These are phyloP conservation scores for Castanea sativa DNA, from an alignment of 306 rosid species.

Conservation along the genomic window DNA sequence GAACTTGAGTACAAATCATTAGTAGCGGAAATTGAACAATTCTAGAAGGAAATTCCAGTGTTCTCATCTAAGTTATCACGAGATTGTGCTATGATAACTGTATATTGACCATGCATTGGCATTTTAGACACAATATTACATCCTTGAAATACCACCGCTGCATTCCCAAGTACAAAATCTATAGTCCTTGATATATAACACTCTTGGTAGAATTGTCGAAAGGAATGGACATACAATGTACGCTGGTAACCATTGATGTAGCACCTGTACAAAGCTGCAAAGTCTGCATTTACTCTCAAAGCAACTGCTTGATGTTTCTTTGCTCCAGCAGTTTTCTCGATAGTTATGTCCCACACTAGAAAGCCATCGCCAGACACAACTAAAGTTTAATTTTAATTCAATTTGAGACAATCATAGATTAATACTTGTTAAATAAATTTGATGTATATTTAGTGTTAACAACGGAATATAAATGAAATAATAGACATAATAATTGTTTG, in stretches of 20 bases:
- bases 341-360: slow-evolving; percentile 64
- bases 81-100: slow-evolving; percentile 61
- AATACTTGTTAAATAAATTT: too few relatives aligned
- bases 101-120: slow-evolving; percentile 61
- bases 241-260: slow-evolving; percentile 58
- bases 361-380: slow-evolving; percentile 76
- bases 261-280: slow-evolving; percentile 61
- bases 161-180: slow-evolving; percentile 77
- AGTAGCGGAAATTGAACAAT: slow-evolving; percentile 44
- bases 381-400: slow-evolving; percentile 10
- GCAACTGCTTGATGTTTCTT: slow-evolving; percentile 79
- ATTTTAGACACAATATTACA: slow-evolving; percentile 47
- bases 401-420: too few relatives aligned
- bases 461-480: too few relatives aligned
- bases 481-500: too few relatives aligned
- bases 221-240: slow-evolving; percentile 69
- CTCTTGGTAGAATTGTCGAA: slow-evolving; percentile 78
- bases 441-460: too few relatives aligned
- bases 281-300: slow-evolving; percentile 67
- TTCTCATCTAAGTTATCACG: slow-evolving; percentile 54
- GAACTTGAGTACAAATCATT: slow-evolving; percentile 44
- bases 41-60: slow-evolving; percentile 71
- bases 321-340: slow-evolving; percentile 69
- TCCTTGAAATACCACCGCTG: slow-evolving; percentile 66
- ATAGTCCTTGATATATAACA: slow-evolving; percentile 71